Base-by-base conservation (phyloP, 108 stramenopile genomes). In the Discostella stelligeroides region DNA sequence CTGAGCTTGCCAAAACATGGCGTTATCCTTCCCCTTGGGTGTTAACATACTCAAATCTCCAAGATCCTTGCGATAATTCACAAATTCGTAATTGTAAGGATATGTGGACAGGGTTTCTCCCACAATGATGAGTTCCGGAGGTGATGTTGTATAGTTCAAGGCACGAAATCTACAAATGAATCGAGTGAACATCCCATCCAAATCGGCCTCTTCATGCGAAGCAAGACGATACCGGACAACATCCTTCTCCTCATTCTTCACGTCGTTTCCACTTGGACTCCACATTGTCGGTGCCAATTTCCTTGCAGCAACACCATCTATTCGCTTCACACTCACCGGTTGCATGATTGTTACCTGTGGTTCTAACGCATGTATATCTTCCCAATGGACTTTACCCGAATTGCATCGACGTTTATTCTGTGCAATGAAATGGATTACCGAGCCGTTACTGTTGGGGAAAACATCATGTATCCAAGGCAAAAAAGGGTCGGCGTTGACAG, bases 391-490 rank as follows among this genome's bases (percentile, higher is more conserved):
- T 38, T 63, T 68, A n/a, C 88, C 88, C 9, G 91, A 88, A 46
- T 88, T 76, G 66, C 91, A 92, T 18, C 84, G 73, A 5, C 91
- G 85, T 67, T 76, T 84, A 64, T 92, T 92, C 59, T 92, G 91
- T n/a, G 86, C 88, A 21, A 92, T 81, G 70, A 92, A 85, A 30
- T 87, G 75, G 55, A 92, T 71, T 4, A 45, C 63, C 23, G 64
- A 71, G 0, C 84, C 85, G 41, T 88, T 75, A 18, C 38, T 21
- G 21, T 71, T 67, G 4, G 86, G 86, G 65, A 89, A 89, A 38
- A 84, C 51, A 59, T 92, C 91, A 61, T 92, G 91, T 25, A 92
- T 72, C 91, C 91, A 92, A 1, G 89, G 86, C 40, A 90, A 57
- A 29, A 77, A 90, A 7, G 89, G 86, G 66, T 90, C 89, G 25